Evolutionary conservation across 179 eudicot genomes (phyloP).

Genomic region (Beta corolliflora): DNA sequence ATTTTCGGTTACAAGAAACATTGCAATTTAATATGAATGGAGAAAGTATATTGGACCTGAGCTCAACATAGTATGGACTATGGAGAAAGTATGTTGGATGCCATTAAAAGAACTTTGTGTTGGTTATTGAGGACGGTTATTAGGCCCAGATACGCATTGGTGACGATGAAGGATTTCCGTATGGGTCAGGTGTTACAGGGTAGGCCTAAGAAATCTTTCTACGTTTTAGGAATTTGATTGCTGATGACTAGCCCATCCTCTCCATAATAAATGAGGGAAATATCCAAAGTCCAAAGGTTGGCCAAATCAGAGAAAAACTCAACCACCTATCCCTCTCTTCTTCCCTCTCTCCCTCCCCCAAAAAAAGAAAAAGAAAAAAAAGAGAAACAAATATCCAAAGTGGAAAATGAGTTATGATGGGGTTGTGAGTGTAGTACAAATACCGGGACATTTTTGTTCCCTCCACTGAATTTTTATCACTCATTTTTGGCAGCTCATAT

Average conservation of each 20-base stretch:
- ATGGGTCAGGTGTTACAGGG: too few species aligned
- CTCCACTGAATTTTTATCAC: neutral
- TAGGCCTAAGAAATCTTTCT: too few species aligned
- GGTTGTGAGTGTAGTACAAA: neutral
- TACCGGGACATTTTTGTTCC: constrained; percentile 1
- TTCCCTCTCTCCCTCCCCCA: neutral
- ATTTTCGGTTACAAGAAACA: too few species aligned
- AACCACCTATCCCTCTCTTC: neutral
- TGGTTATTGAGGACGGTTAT: too few species aligned
- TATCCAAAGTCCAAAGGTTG: neutral
- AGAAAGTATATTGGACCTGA: too few species aligned
- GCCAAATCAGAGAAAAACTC: neutral
- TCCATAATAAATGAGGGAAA: neutral
- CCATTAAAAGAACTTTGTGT: too few species aligned
- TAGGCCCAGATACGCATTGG: too few species aligned
- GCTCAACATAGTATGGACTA: too few species aligned
- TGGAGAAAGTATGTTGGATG: too few species aligned
- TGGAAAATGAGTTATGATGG: constrained; percentile 14
- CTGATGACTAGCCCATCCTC: neutral
- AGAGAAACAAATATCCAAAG: neutral
- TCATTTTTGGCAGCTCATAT: constrained; percentile 28
- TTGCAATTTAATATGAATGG: too few species aligned
- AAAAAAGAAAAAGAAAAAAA: neutral
- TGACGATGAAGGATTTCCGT: too few species aligned
- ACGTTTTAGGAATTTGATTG: too few species aligned